Base-by-base conservation (phyloP, 169 alveolate genomes). In the Cyclospora cayetanensis region DNA sequence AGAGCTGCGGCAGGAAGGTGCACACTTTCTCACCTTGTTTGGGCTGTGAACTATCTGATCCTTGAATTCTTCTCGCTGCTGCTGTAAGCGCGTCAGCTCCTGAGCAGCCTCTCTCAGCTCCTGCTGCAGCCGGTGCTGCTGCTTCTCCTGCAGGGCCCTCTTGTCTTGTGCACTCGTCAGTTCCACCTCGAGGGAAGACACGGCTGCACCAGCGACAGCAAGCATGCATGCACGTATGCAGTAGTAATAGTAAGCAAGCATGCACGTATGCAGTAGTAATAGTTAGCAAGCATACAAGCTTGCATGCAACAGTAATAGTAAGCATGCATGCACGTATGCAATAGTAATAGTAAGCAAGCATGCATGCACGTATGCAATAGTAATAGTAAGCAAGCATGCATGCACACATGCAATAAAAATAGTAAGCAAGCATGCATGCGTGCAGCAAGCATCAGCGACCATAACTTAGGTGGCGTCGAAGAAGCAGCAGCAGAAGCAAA, bases 21-120 rank as follows among this genome's bases (percentile, higher is more conserved):
- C n/a, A n/a, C n/a, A n/a, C n/a, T n/a, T n/a, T n/a, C 55, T 46
- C 39, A 82, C 90, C 60, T 82, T 82, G 42, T 55, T 52, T 0
- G 90, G 90, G n/a, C 76, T 25, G 68, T 84, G 91, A 2, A 84
- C 82, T 29, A 84, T 50, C 74, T 84, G 91, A 25, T 55, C 80
- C 65, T 15, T 72, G 31, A 50, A 55, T 5, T 84, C 91, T 12
- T 65, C 68, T 20, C 68, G 20, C 68, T 84, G 82, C 68, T 84
- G 91, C 83, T 65, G 46, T 82, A 84, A 68, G 29, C 50, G 42
- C 83, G 41, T 9, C 46, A 84, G 82, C 35, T 84, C 91, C 66
- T 55, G 22, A 7, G n/a, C 63, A n/a, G 63, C 76, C 27, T 52
- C 77, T 7, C 39, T 42, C 37, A 82, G 29, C 60, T 84, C 91